phyloP scores from a whole-genome alignment of 306 rosid genomes.

The Mucuna pruriens region DNA sequence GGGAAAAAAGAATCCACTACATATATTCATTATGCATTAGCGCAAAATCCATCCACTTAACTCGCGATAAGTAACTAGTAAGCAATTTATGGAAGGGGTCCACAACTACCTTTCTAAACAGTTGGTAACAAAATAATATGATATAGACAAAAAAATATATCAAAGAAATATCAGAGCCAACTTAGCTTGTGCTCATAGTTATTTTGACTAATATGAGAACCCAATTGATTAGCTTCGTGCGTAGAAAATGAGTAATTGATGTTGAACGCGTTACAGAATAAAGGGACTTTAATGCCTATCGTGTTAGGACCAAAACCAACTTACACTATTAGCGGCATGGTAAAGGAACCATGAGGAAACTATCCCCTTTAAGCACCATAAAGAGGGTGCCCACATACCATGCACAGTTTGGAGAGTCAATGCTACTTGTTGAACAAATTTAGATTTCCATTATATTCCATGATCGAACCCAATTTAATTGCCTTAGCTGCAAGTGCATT shows the following conservation, averaged over 20 bases:
- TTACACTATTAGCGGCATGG: background rate
- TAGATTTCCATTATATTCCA: background rate
- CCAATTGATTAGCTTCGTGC: background rate
- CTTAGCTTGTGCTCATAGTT: background rate
- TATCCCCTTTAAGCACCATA: background rate
- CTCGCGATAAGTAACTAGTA: background rate
- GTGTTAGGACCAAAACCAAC: slow-evolving; percentile 16
- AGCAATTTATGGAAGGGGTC: background rate
- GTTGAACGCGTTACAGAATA: background rate
- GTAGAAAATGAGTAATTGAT: background rate
- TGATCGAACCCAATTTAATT: background rate
- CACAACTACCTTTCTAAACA: slow-evolving; percentile 2
- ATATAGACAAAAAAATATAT: background rate
- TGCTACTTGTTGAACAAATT: background rate
- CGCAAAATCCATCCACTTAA: background rate
- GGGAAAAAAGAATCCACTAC: slow-evolving; percentile 11
- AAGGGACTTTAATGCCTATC: background rate
- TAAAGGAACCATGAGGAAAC: background rate
- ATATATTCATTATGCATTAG: background rate
- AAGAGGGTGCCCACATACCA: background rate
- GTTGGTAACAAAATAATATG: slow-evolving; percentile 3
- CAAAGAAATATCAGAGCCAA: background rate
- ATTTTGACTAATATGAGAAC: background rate
- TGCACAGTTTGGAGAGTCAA: background rate
- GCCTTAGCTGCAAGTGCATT: background rate